Evolutionary conservation across 129 eudicot genomes (phyloP).

Genomic region (Silybum marianum): DNA sequence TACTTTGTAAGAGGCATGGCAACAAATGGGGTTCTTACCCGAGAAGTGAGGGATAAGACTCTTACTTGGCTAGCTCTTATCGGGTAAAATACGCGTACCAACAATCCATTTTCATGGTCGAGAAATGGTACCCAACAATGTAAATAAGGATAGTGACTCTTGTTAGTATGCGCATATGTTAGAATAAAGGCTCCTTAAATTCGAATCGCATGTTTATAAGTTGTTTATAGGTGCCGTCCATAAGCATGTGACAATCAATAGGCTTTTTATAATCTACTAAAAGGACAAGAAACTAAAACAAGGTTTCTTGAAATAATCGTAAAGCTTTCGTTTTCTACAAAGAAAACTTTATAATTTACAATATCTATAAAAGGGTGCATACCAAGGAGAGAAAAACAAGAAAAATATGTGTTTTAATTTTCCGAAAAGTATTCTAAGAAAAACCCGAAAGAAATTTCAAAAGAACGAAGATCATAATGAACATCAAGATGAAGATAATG

Average conservation of each 20-base stretch:
- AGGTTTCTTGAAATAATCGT: constrained; percentile 17
- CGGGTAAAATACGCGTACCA: too few species aligned
- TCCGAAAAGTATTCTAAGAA: background rate
- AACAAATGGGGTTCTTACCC: too few species aligned
- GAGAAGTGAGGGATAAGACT: too few species aligned
- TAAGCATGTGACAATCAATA: background rate
- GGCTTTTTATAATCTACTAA: background rate
- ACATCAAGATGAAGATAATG: constrained; percentile 11
- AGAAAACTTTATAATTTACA: background rate
- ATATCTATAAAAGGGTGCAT: background rate
- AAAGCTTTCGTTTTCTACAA: constrained; percentile 2
- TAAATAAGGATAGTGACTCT: too few species aligned
- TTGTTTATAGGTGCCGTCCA: background rate
- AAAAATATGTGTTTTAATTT: constrained; percentile 28
- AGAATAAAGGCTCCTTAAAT: background rate
- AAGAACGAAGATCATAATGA: constrained; percentile 6
- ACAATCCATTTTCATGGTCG: too few species aligned
- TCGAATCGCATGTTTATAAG: background rate
- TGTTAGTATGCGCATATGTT: too few species aligned
- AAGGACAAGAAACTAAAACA: background rate
- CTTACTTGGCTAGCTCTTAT: too few species aligned
- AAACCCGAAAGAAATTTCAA: background rate
- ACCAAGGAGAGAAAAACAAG: background rate
- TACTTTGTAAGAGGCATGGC: too few species aligned
- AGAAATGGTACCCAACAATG: too few species aligned